Evolutionary conservation across 225 moss, liverwort and hornwort species (phyloP).

Genomic region (Antitrichia curtipendula): DNA sequence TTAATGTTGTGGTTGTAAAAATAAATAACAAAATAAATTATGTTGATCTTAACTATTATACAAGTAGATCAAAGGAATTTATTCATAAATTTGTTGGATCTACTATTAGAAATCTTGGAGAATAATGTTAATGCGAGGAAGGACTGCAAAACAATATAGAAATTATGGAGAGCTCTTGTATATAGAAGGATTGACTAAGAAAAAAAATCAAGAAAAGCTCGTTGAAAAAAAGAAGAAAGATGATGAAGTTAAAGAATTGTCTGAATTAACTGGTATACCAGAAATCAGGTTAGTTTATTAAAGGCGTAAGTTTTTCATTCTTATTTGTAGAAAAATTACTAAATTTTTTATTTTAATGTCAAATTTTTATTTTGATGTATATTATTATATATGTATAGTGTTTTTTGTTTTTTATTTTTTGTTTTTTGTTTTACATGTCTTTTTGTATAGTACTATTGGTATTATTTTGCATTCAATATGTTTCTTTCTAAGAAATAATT

Average conservation of each 20-base stretch:
- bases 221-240: constrained; percentile 53
- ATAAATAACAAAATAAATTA: neutral
- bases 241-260: constrained; percentile 64
- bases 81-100: neutral
- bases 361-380: neutral
- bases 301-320: neutral
- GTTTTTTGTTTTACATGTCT: neutral
- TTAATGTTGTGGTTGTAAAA: neutral
- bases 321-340: neutral
- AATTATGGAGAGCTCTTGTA: constrained; percentile 93
- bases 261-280: constrained; percentile 63
- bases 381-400: too few species aligned
- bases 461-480: neutral
- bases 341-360: too few species aligned
- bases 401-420: too few species aligned
- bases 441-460: neutral
- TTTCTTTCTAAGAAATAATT: neutral
- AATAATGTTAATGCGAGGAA: constrained; percentile 80
- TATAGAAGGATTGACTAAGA: constrained; percentile 57
- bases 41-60: neutral
- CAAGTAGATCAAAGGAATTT: neutral
- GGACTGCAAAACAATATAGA: constrained; percentile 69
- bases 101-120: constrained; percentile 68
- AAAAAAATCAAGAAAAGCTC: constrained; percentile 47
- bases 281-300: constrained; percentile 53